Conservation (phyloP, 192 early-diverging fungal species). For the Spizellomyces punctatus region DNA sequence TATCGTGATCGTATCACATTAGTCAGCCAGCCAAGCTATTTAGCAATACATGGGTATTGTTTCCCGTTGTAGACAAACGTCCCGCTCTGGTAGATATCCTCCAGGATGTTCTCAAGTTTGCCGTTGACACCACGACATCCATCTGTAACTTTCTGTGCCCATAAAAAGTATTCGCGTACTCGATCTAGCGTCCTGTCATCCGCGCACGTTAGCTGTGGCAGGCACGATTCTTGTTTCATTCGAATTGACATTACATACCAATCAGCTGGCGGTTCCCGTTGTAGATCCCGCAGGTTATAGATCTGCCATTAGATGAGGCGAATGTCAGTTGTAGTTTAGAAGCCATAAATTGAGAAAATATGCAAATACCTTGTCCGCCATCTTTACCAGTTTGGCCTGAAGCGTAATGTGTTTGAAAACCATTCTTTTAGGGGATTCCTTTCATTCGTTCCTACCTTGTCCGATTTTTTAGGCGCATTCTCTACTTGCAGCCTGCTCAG, state of each 20-base stretch:
- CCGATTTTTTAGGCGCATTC: constrained; percentile 53
- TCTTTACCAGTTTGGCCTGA: constrained; percentile 65
- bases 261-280: constrained; percentile 43
- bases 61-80: constrained; percentile 25
- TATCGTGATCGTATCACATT: no score
- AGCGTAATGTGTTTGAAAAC: no score
- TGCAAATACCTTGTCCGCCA: constrained; percentile 60
- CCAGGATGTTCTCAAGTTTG: constrained; percentile 45
- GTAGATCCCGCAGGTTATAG: constrained; percentile 62
- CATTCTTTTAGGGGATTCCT: no score
- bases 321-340: neutral
- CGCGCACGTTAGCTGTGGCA: no score
- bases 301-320: constrained; percentile 9
- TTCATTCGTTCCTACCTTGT: constrained; percentile 22
- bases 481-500: constrained; percentile 53
- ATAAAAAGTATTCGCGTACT: constrained; percentile 58
- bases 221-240: no score
- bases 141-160: constrained; percentile 65
- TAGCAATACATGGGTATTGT: neutral
- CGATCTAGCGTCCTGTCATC: constrained; percentile 28
- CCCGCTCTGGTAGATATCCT: constrained; percentile 45
- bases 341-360: neutral
- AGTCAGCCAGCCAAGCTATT: neutral
- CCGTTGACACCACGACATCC: constrained; percentile 44
- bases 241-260: constrained; percentile 32